These are phyloP conservation scores for Tylopilus sp. DNA, from an alignment of 1,284 basidiomycete species.

Conservation along the genomic window DNA sequence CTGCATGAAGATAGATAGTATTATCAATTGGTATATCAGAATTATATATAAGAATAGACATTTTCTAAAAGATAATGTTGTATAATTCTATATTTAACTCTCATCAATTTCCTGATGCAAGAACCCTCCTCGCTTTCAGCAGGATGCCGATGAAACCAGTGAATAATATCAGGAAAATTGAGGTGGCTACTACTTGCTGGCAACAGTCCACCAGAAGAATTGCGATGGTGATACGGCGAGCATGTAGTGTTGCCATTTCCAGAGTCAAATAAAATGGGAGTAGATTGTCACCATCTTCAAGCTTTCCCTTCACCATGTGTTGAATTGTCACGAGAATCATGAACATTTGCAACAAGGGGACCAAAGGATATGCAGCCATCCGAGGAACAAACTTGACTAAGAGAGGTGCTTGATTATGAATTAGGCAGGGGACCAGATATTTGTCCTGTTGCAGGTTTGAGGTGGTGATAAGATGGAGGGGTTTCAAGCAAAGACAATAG, in stretches of 20 bases:
- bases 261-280: conserved; percentile 45
- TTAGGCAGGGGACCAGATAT: conserved; percentile 44
- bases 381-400: conserved; percentile 52
- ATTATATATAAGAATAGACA: too few relatives aligned
- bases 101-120: too few relatives aligned
- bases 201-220: conserved; percentile 47
- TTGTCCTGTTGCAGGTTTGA: conserved; percentile 29
- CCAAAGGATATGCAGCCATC: conserved; percentile 65
- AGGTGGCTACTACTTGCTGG: conserved; percentile 53
- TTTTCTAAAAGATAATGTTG: too few relatives aligned
- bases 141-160: conserved; percentile 48
- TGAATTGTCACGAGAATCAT: conserved; percentile 55
- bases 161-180: conserved; percentile 51
- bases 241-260: conserved; percentile 47
- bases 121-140: conserved; percentile 59
- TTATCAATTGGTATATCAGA: too few relatives aligned
- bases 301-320: conserved; percentile 58
- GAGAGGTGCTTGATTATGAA: conserved; percentile 54
- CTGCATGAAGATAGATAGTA: too few relatives aligned
- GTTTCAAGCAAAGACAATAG: conserved; percentile 47
- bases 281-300: conserved; percentile 47
- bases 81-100: too few relatives aligned
- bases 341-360: conserved; percentile 51
- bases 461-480: conserved; percentile 43
- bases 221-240: conserved; percentile 44